Evolutionary conservation across 345 rosid genomes (phyloP), one percentile per base, ranked within the genome.

Genomic region (Eutrema heterophyllum): DNA sequence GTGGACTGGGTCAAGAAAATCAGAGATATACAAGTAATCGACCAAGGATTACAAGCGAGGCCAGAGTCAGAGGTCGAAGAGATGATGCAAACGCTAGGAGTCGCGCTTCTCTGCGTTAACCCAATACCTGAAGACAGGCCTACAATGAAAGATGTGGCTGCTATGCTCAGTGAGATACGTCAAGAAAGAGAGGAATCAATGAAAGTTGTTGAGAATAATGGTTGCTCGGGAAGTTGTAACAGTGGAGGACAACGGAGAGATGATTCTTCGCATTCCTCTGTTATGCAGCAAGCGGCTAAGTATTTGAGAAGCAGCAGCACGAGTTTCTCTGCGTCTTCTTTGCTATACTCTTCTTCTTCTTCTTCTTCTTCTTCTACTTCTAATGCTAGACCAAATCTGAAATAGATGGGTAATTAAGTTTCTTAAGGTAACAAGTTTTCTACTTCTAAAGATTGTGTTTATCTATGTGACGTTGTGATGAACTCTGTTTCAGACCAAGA

Each of bases 111-210:
- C 32, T 86, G 96, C 14, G 86, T 86, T 9, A 84, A 82, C 41
- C 80, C 89, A 6, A 36, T 73, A 53, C 89, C 90, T 3, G 84
- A 81, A 48, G 92, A 87, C 51, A 79, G 96, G 49, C 92, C 96
- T 1, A 84, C 87, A 2, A 87, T 87, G 92, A 89, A 87, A 77
- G 95, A 89, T 43, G 88, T 85, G 52, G 84, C 87, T 29, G 92
- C 90, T 32, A 81, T 89, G 93, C 77, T 87, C 10, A 80, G 76
- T 69, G 91, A 87, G 70, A 86, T 89, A 59, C 74, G 78, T 65
- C 88, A 86, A 72, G 93, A 80, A 56, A 81, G 89, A 70, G 88
- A 82, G 27, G 92, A 89, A 49, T 68, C 73, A 3, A 30, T 60
- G 76, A 89, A 87, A 77, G 76, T 29, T 24, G 79, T 35, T 62